Evolutionary conservation across 1,284 basidiomycete species (phyloP), one percentile per base, ranked within the genome.

Genomic region (Irpex sp.): DNA sequence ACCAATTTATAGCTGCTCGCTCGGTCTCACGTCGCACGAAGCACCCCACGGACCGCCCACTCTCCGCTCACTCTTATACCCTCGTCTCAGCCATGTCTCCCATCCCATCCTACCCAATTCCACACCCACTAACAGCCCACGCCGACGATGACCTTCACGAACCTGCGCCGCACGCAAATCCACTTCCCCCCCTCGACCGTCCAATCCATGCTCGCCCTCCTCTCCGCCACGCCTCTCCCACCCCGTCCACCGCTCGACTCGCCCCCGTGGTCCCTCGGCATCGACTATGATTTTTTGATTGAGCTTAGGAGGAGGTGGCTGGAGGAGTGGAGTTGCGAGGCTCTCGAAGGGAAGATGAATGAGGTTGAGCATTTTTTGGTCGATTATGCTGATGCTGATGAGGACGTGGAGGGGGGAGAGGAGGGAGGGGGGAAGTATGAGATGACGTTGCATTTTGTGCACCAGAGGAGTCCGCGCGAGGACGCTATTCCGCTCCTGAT

Each of bases 401-500:
- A 26, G 8, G 49, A 52, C 21, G 49, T 26, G 21, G 21, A 26
- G 21, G 21, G 21, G 21, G 21, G 21, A 26, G 21, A 26, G 21
- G 21, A 52, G 21, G n/a, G 9, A 17, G 49, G 17, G 17, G 49
- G 15, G 38, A 44, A 44, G 38, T 44, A 44, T 44, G 38, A 44
- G 38, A 44, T 44, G 38, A 44, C 38, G 38, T 44, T 67, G 36
- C 66, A 67, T 54, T 67, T 62, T 62, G 64, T 67, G 13, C 62
- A 67, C 52, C 57, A 64, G 11, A 52, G 38, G 56, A 64, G 64
- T 37, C 3, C 57, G 9, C 40, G 64, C 8, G 37, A 36, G 13
- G 66, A 67, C 44, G 66, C 66, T 3, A 57, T 66, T 9, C 66
- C 66, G 17, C 51, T 67, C 19, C 13, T 67, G 11, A 31, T 66